phyloP scores from a whole-genome alignment of 306 rosid species.

The Parietaria judaica region DNA sequence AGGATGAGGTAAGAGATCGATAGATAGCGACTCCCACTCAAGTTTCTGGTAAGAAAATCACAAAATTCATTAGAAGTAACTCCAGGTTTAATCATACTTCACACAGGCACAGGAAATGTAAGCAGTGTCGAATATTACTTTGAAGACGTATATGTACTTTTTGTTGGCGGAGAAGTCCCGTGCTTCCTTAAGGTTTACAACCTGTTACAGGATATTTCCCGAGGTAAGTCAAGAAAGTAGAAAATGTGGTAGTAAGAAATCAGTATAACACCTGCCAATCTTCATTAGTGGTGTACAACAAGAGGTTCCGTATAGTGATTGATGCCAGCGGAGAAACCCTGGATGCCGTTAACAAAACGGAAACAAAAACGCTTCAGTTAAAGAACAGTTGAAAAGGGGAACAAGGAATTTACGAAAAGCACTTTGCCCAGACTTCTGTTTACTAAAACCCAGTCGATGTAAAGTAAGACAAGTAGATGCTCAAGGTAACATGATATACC shows the following conservation, averaged over 20 bases:
- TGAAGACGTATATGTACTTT: slow-evolving; percentile 79
- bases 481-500: slow-evolving; percentile 37
- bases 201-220: slow-evolving; percentile 44
- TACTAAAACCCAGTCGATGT: neutral
- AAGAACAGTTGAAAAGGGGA: slow-evolving; percentile 5
- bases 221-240: slow-evolving; percentile 17
- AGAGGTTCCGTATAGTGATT: slow-evolving; percentile 71
- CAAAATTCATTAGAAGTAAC: slow-evolving; percentile 14
- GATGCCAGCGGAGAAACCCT: slow-evolving; percentile 94
- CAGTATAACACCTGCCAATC: slow-evolving; percentile 60
- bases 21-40: slow-evolving; percentile 85
- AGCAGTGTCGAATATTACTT: slow-evolving; percentile 39
- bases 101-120: slow-evolving; percentile 4
- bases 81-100: slow-evolving; percentile 10
- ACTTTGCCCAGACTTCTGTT: neutral
- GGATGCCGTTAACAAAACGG: slow-evolving; percentile 14
- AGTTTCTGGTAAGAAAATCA: slow-evolving; percentile 56
- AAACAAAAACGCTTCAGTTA: slow-evolving; percentile 6
- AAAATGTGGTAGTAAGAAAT: neutral
- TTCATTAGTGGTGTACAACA: slow-evolving; percentile 74
- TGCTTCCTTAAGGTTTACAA: slow-evolving; percentile 88
- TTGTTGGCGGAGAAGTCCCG: slow-evolving; percentile 65
- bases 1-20: slow-evolving; percentile 96
- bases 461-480: neutral
- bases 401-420: neutral